These are phyloP conservation scores for Talaromyces albobiverticillius DNA, from an alignment of 2,329 filamentous ascomycete species.

Conservation along the genomic window DNA sequence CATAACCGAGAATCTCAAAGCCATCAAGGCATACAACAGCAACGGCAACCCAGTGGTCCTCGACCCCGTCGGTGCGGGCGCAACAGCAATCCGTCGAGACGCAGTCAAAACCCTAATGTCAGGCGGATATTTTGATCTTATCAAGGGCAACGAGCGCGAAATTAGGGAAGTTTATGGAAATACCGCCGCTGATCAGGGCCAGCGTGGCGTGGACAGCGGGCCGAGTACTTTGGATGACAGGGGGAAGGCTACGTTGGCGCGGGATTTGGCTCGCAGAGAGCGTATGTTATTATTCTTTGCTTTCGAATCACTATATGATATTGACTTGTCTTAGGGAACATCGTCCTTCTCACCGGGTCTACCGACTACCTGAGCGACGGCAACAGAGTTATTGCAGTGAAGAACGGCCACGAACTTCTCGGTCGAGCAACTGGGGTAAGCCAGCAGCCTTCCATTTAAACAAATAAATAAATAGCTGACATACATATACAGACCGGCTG, in stretches of 20 bases:
- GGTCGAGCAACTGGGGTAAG: constrained; percentile 46
- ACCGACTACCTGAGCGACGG: constrained; percentile 79
- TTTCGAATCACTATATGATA: no score
- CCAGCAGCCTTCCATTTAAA: not conserved
- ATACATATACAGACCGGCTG: constrained; percentile 63
- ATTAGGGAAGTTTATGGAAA: constrained; percentile 68
- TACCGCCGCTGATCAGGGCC: constrained; percentile 46
- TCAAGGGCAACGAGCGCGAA: constrained; percentile 93
- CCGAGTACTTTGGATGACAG: constrained; percentile 51
- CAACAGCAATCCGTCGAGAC: constrained; percentile 68
- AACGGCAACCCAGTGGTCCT: constrained; percentile 73
- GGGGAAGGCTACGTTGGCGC: constrained; percentile 63
- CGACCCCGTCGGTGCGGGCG: constrained; percentile 88
- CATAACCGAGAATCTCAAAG: constrained; percentile 67
- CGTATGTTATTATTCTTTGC: constrained; percentile 41
- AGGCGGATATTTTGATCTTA: constrained; percentile 75
- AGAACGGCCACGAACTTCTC: constrained; percentile 68
- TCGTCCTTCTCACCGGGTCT: constrained; percentile 79
- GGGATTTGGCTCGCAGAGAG: constrained; percentile 64
- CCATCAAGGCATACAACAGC: constrained; percentile 77
- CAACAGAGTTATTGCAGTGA: constrained; percentile 60
- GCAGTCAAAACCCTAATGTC: constrained; percentile 70
- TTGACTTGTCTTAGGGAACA: constrained; percentile 41
- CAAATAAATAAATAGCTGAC: not conserved
- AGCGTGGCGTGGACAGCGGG: constrained; percentile 81